Evolutionary conservation across 75 land plant genomes (phyloP), one percentile per base, ranked within the genome.

Genomic region (Picea sitchensis): DNA sequence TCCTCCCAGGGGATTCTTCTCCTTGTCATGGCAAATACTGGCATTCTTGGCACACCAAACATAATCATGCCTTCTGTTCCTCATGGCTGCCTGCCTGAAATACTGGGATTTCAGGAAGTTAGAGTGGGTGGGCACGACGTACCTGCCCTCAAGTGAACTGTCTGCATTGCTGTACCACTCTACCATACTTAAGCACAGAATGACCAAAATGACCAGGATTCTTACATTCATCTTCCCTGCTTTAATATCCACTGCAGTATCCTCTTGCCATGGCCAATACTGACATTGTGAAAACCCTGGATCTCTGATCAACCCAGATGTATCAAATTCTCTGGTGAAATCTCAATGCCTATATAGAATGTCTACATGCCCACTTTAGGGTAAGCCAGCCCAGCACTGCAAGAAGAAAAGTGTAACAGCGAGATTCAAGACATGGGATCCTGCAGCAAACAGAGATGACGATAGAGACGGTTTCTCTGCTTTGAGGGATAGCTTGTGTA

Each of bases 1-100:
- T 14, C 86, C 80, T 21, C 81, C 79, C 63, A 51, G 44, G 12
- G 86, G 86, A 57, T 84, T 84, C 60, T 76, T 82, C 51, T 58
- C 62, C 41, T 7, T 59, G 32, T 83, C 86, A 20, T 44, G 0
- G 61, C 86, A 85, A 31, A 78, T 38, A 54, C 67, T 71, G 18
- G 77, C 74, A 71, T 85, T 77, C 14, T 20, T 57, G 26, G 36
- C 78, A 61, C 85, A 84, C 58, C 67, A 14, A 20, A 76, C 79
- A 23, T 77, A 61, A 5, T 79, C 75, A 73, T 7, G 30, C 20
- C 83, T 51, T 14, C 84, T 20, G 4, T 56, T 3, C 54, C 36
- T 47, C 8, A 38, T 21, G 31, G 81, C 78, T n/a, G 77, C 59
- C 20, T 3, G 57, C 11, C 56, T 51, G 47, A 32, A 77, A 69